A percentile compares a stretch with the other conserved stretches of the same genome.
Conservation (phyloP, 2,329 filamentous ascomycete genomes). For the Didymella arachidicola region DNA sequence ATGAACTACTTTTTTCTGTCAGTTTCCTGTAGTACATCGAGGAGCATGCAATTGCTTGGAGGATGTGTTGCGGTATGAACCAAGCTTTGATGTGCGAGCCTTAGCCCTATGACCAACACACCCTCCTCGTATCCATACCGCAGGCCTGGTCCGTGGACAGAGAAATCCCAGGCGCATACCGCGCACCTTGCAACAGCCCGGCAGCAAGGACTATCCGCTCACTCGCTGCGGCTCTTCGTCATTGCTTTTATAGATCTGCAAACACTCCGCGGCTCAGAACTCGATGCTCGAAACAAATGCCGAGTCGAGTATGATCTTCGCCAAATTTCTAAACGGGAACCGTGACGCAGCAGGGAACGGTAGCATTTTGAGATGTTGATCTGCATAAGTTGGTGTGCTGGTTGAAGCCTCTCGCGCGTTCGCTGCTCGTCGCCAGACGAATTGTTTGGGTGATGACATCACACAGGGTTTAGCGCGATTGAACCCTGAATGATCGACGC, state of each 20-base stretch:
- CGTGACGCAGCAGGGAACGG: constrained; percentile 15
- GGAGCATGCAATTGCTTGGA: too few relatives aligned
- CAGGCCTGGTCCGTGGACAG: neutral
- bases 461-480: constrained; percentile 8
- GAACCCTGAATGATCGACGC: constrained; percentile 22
- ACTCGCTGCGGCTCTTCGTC: neutral
- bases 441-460: constrained; percentile 16
- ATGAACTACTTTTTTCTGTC: neutral
- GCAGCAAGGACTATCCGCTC: neutral
- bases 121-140: neutral
- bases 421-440: neutral
- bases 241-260: neutral
- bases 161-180: neutral
- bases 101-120: neutral
- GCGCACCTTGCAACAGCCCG: neutral
- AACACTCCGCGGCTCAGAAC: neutral
- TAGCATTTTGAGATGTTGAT: constrained; percentile 10
- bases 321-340: neutral
- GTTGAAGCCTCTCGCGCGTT: neutral
- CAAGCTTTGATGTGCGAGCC: neutral
- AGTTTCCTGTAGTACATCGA: neutral
- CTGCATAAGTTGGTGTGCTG: constrained; percentile 18
- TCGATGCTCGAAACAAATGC: neutral
- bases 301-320: neutral
- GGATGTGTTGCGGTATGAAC: neutral